Evolutionary conservation across 176 grass and related monocot genomes (phyloP).

Genomic region (Carex scoparia): DNA sequence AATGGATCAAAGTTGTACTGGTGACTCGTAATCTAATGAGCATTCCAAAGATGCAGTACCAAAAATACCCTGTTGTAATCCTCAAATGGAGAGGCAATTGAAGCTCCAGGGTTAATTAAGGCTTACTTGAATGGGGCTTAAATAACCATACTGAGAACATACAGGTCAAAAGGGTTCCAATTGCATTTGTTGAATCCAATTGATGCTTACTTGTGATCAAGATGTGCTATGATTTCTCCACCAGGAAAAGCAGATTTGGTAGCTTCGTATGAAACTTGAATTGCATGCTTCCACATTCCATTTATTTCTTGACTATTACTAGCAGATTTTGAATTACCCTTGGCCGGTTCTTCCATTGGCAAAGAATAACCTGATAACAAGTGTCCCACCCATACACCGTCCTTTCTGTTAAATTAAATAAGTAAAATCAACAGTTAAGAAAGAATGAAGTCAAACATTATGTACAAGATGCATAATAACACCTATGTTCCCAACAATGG

Average conservation of each 20-base stretch:
- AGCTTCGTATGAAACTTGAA: slow-evolving; percentile 84
- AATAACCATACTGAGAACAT: neutral
- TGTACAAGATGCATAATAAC: neutral
- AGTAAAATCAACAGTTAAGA: slow-evolving; percentile 11
- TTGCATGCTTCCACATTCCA: slow-evolving; percentile 87
- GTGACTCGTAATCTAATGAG: neutral
- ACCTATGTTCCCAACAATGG: neutral
- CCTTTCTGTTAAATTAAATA: slow-evolving; percentile 47
- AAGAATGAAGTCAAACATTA: neutral
- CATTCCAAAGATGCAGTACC: neutral
- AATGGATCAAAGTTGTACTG: neutral
- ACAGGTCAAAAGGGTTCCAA: neutral
- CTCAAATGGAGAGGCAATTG: neutral
- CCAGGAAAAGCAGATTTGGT: slow-evolving; percentile 80
- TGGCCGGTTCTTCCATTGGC: slow-evolving; percentile 58
- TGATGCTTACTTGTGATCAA: slow-evolving; percentile 90
- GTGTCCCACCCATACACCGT: slow-evolving; percentile 88
- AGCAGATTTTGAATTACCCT: slow-evolving; percentile 44
- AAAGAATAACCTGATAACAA: slow-evolving; percentile 78
- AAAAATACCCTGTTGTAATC: neutral
- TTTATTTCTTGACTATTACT: slow-evolving; percentile 30
- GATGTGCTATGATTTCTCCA: slow-evolving; percentile 82
- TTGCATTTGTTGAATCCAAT: neutral
- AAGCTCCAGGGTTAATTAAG: neutral
- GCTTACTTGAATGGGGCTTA: neutral